phyloP scores from a whole-genome alignment of 2,329 filamentous ascomycete species.

The Colletotrichum somersetense region DNA sequence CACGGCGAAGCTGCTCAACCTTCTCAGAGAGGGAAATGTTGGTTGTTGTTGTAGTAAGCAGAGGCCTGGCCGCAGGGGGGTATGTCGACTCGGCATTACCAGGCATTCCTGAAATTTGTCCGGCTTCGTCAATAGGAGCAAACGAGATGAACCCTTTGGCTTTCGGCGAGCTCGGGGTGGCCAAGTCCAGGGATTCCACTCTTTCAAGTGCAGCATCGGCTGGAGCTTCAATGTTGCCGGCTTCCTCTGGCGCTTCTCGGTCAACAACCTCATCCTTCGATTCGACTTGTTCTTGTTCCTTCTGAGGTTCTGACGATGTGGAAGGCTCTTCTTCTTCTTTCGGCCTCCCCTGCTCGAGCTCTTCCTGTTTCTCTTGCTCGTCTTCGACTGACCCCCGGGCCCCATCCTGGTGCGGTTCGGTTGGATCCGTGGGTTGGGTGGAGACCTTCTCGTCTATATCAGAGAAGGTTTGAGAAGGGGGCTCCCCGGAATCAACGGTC shows the following conservation, averaged over 20 bases:
- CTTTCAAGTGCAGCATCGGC: slow-evolving; percentile 57
- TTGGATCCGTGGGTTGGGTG: slow-evolving; percentile 57
- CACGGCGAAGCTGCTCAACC: slow-evolving; percentile 65
- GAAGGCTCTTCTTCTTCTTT: slow-evolving; percentile 7
- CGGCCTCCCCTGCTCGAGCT: neutral
- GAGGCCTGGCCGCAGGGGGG: slow-evolving; percentile 13
- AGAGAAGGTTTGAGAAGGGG: slow-evolving; percentile 58
- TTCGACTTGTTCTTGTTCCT: slow-evolving; percentile 6
- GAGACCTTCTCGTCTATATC: slow-evolving; percentile 61
- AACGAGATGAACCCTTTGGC: slow-evolving; percentile 42
- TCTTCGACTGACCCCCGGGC: slow-evolving; percentile 47
- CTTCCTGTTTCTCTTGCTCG: slow-evolving; percentile 6
- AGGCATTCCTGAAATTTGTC: neutral
- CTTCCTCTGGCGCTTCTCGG: slow-evolving; percentile 46
- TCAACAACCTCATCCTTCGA: slow-evolving; percentile 12
- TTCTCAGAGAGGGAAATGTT: slow-evolving; percentile 57
- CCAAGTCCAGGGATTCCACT: slow-evolving; percentile 65
- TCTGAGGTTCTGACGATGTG: slow-evolving; percentile 10
- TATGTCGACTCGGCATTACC: slow-evolving; percentile 13
- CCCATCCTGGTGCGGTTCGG: slow-evolving; percentile 50
- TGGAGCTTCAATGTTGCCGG: slow-evolving; percentile 48
- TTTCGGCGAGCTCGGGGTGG: slow-evolving; percentile 53
- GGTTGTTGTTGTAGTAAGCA: slow-evolving; percentile 27
- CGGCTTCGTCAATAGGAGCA: slow-evolving; percentile 29
- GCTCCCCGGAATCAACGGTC: slow-evolving; percentile 63